Conservation (phyloP, 2,329 filamentous ascomycete species). For the Verticillium dahliae region DNA sequence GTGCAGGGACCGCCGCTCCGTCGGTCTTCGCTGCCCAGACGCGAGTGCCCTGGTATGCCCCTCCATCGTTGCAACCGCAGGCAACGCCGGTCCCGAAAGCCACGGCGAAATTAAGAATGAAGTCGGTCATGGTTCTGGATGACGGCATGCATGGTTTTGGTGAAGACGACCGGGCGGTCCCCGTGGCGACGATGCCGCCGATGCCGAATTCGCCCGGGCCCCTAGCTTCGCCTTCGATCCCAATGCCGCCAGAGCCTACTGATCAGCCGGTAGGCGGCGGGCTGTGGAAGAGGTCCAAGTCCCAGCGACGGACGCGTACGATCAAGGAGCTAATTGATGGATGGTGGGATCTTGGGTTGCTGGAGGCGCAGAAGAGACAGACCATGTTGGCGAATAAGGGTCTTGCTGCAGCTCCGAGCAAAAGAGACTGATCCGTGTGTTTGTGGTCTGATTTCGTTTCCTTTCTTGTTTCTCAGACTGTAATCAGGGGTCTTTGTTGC, state of each 20-base stretch:
- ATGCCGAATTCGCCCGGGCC: slow-evolving; percentile 9
- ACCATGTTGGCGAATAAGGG: slow-evolving; percentile 17
- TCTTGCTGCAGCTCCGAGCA: background rate
- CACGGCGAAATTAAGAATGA: slow-evolving; percentile 21
- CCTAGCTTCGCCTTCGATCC: background rate
- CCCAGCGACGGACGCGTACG: slow-evolving; percentile 35
- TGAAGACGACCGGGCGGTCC: slow-evolving; percentile 2
- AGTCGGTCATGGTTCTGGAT: slow-evolving; percentile 1
- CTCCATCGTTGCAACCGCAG: background rate
- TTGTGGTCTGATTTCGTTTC: background rate
- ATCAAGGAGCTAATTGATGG: slow-evolving; percentile 42
- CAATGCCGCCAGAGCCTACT: slow-evolving; percentile 18
- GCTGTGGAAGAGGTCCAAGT: background rate
- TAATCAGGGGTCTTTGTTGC: background rate
- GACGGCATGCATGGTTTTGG: slow-evolving; percentile 1
- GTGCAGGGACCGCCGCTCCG: slow-evolving; percentile 4
- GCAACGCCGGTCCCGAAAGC: slow-evolving; percentile 20
- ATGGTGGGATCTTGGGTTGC: slow-evolving; percentile 47
- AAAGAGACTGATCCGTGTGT: background rate
- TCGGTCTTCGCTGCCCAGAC: slow-evolving; percentile 9
- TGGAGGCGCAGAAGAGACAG: slow-evolving; percentile 39
- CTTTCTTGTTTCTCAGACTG: background rate
- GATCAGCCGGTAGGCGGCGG: slow-evolving; percentile 4
- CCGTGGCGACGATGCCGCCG: slow-evolving; percentile 9
- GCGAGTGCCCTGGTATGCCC: slow-evolving; percentile 2